A percentile compares a stretch with the other conserved stretches of the same genome.
Conservation (phyloP, 179 eudicot genomes). For the Gypsophila paniculata region DNA sequence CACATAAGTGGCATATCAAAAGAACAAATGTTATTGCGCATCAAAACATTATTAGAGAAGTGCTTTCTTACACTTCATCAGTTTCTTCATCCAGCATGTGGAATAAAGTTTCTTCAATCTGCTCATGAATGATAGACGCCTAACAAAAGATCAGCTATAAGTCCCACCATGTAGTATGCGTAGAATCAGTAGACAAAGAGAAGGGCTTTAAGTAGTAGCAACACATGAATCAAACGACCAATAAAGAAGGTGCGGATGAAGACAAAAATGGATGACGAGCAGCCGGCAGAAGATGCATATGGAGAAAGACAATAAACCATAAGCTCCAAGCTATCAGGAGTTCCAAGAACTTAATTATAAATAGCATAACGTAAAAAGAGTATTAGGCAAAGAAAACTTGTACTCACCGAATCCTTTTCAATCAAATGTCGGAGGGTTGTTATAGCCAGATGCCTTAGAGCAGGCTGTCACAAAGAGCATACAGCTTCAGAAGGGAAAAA, state of each 20-base stretch:
- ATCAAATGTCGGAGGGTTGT: conserved; percentile 93
- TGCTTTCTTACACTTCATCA: conserved; percentile 69
- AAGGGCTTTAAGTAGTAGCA: neutral
- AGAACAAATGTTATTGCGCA: neutral
- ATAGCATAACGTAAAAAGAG: neutral
- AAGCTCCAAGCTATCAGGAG: conserved; percentile 5
- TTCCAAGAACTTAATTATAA: neutral
- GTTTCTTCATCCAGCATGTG: conserved; percentile 98
- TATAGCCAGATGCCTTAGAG: conserved; percentile 87
- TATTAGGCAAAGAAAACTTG: conserved; percentile 1
- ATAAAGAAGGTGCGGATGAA: neutral
- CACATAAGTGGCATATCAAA: neutral
- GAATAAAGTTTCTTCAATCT: conserved; percentile 84
- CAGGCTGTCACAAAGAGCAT: conserved; percentile 59
- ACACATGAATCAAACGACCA: neutral
- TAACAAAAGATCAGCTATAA: conserved; percentile 32
- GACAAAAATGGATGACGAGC: conserved; percentile 5
- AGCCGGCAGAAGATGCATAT: neutral
- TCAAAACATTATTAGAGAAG: conserved; percentile 7
- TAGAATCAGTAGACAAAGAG: conserved; percentile 9
- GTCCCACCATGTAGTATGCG: conserved; percentile 1
- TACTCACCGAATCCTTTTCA: conserved; percentile 92
- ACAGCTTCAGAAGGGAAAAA: conserved; percentile 15
- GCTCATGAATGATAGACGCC: conserved; percentile 78
- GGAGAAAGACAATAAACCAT: conserved; percentile 1